Conservation (phyloP, 192 early-diverging fungal species). For the Coemansia sp. region DNA sequence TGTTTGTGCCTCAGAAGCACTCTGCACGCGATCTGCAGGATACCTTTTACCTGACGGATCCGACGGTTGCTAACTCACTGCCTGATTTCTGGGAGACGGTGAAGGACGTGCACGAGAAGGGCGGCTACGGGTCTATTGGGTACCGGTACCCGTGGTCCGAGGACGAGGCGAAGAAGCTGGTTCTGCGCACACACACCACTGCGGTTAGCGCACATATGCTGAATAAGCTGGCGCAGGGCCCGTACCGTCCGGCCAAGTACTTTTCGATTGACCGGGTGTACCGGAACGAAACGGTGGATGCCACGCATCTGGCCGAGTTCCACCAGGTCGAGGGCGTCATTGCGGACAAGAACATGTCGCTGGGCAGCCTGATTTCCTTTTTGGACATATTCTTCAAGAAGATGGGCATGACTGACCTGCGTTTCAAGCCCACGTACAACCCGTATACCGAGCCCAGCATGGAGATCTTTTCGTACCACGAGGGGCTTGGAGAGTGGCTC, state of each 20-base stretch:
- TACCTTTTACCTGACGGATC: slow-evolving; percentile 74
- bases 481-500: slow-evolving; percentile 83
- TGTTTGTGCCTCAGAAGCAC: slow-evolving; percentile 99
- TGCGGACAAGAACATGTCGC: slow-evolving; percentile 89
- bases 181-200: slow-evolving; percentile 97
- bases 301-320: slow-evolving; percentile 99
- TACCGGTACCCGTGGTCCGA: slow-evolving; percentile 92
- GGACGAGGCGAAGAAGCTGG: slow-evolving; percentile 88
- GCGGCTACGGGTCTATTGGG: slow-evolving; percentile 94
- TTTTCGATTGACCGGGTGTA: slow-evolving; percentile 99
- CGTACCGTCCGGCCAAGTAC: slow-evolving; percentile 93
- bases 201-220: slow-evolving; percentile 91
- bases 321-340: slow-evolving; percentile 99
- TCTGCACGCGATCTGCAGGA: slow-evolving; percentile 86
- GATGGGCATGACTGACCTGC: slow-evolving; percentile 89
- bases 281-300: slow-evolving; percentile 96
- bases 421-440: slow-evolving; percentile 99
- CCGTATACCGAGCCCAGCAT: slow-evolving; percentile 99
- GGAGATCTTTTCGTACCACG: slow-evolving; percentile 99
- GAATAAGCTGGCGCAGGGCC: slow-evolving; percentile 84
- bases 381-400: slow-evolving; percentile 97
- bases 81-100: slow-evolving; percentile 93
- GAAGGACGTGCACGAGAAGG: slow-evolving; percentile 86
- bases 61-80: slow-evolving; percentile 65
- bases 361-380: slow-evolving; percentile 96